Evolutionary conservation across 1,284 basidiomycete species (phyloP).

Genomic region (Thecaphora thlaspeos): DNA sequence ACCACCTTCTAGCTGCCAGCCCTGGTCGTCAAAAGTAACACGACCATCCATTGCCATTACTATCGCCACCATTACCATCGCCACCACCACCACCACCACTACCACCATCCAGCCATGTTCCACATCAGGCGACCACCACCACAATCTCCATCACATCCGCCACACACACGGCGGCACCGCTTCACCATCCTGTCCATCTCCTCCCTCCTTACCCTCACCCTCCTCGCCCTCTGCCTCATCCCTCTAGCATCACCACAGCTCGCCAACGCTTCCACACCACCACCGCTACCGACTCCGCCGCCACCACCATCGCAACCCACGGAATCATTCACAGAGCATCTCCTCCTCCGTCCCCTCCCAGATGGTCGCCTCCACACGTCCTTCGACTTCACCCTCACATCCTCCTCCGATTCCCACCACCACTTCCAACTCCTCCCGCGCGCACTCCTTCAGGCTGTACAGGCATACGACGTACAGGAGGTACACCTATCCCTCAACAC

Average conservation of each 20-base stretch:
- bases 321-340: conserved; percentile 63
- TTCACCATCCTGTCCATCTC: no score
- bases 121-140: no score
- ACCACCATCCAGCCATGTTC: no score
- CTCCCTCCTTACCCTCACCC: no score
- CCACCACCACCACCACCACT: no score
- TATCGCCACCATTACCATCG: no score
- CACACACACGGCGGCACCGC: no score
- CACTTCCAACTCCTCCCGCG: conserved; percentile 69
- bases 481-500: conserved; percentile 81
- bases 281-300: background rate
- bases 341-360: conserved; percentile 71
- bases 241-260: background rate
- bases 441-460: conserved; percentile 77
- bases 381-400: conserved; percentile 63
- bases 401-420: conserved; percentile 14
- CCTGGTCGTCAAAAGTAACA: no score
- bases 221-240: background rate
- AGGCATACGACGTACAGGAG: conserved; percentile 78
- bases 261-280: no score
- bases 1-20: no score
- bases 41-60: no score
- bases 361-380: conserved; percentile 80
- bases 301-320: conserved; percentile 1
- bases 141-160: no score